A percentile compares a stretch with the other conserved stretches of the same genome.
These are phyloP conservation scores for Metarhizium anisopliae DNA, from an alignment of 2,329 filamentous ascomycete species.

Conservation along the genomic window DNA sequence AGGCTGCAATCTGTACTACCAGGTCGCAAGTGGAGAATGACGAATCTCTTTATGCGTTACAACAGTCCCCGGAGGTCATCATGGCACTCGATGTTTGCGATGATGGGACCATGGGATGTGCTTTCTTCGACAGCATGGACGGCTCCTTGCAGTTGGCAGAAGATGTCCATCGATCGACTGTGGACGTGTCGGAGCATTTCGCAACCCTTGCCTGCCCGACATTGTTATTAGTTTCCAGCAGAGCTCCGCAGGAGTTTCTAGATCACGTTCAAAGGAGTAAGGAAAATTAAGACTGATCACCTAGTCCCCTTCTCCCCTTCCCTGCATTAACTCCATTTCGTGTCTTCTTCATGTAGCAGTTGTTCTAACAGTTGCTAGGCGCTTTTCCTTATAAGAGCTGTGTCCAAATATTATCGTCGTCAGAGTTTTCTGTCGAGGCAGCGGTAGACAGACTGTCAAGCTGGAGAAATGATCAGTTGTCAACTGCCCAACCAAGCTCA, in stretches of 20 bases:
- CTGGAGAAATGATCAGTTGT: background rate
- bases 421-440: slow-evolving; percentile 3
- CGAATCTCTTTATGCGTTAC: background rate
- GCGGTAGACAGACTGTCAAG: slow-evolving; percentile 1
- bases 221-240: slow-evolving; percentile 41
- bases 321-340: background rate
- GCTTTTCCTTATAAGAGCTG: background rate
- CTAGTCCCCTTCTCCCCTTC: background rate
- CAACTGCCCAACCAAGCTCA: background rate
- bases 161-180: slow-evolving; percentile 60
- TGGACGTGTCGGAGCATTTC: slow-evolving; percentile 58
- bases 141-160: slow-evolving; percentile 68
- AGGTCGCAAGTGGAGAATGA: background rate
- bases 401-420: slow-evolving; percentile 1
- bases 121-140: slow-evolving; percentile 67
- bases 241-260: slow-evolving; percentile 32
- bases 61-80: slow-evolving; percentile 47
- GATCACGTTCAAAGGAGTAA: slow-evolving; percentile 7
- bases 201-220: slow-evolving; percentile 47
- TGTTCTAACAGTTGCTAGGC: slow-evolving; percentile 9
- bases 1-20: background rate
- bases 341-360: background rate
- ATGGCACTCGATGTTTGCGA: slow-evolving; percentile 72
- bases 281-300: background rate
- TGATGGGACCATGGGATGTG: slow-evolving; percentile 68